Evolutionary conservation across 257 asterid genomes (phyloP).

Genomic region (Nicotiana undulata): DNA sequence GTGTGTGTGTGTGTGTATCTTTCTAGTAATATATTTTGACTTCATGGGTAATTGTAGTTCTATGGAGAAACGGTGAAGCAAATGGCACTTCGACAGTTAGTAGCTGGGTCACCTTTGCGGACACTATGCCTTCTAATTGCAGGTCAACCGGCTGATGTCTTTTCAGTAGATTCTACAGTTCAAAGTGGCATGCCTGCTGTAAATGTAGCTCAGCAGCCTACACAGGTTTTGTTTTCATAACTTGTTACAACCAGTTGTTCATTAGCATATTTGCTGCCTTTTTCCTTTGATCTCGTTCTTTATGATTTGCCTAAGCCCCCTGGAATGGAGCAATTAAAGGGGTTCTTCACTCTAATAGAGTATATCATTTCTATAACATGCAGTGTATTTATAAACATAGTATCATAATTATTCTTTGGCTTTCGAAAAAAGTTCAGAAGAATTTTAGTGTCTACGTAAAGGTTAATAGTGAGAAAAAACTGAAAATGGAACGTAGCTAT

Average conservation of each 20-base stretch:
- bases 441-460: not conserved
- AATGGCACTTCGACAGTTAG: conserved; percentile 85
- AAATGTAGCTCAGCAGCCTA: conserved; percentile 50
- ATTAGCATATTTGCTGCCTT: not conserved
- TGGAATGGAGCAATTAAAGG: not conserved
- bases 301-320: not conserved
- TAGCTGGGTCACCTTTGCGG: conserved; percentile 92
- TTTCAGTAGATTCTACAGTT: conserved; percentile 44
- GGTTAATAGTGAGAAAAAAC: not conserved
- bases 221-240: conserved; percentile 47
- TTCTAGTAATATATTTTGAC: not conserved
- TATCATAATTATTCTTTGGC: not conserved
- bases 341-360: not conserved
- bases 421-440: not conserved
- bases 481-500: not conserved
- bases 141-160: conserved; percentile 91
- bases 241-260: conserved; percentile 1
- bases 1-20: not conserved
- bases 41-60: conserved; percentile 39
- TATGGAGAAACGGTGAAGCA: conserved; percentile 88
- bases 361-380: not conserved
- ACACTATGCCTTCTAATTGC: conserved; percentile 90
- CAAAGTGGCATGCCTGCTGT: conserved; percentile 35
- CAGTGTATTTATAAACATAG: not conserved
- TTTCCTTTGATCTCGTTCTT: not conserved